Conservation (phyloP, 768 basidiomycete genomes). For the Suillus occidentalis region DNA sequence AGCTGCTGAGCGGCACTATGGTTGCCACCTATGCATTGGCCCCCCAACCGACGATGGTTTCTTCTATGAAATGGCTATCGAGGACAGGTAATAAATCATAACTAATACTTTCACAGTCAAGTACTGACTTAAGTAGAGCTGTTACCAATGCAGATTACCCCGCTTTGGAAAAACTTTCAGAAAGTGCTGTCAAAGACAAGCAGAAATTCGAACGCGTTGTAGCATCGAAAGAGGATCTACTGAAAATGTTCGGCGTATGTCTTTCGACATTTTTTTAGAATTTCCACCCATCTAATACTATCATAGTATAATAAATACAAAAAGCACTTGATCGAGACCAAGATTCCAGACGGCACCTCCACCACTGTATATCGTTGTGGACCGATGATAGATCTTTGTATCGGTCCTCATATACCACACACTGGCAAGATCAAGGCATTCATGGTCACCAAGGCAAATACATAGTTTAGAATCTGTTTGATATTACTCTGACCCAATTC, state of each 20-base stretch:
- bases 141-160: conserved; percentile 85
- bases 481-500: not conserved
- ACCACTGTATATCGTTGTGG: conserved; percentile 99
- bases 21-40: conserved; percentile 94
- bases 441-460: conserved; percentile 86
- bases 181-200: conserved; percentile 90
- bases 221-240: conserved; percentile 89
- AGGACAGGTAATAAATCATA: conserved; percentile 54
- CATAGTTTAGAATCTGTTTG: not conserved
- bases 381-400: conserved; percentile 96
- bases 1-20: conserved; percentile 93
- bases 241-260: conserved; percentile 93
- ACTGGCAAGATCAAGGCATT: conserved; percentile 97
- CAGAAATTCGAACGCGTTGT: conserved; percentile 96
- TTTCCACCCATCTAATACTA: conserved; percentile 7
- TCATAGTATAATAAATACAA: conserved; percentile 98
- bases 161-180: conserved; percentile 83
- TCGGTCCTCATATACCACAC: conserved; percentile 97
- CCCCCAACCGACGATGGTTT: conserved; percentile 98
- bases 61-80: conserved; percentile 98
- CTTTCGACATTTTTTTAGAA: not conserved
- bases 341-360: conserved; percentile 93
- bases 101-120: not conserved
- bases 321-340: conserved; percentile 90
- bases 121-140: conserved; percentile 43